Percentiles rank a stretch among this genome's conserved stretches.
Evolutionary conservation across 2,329 filamentous ascomycete species (phyloP).

Genomic region (Ceratocystis papillata): DNA sequence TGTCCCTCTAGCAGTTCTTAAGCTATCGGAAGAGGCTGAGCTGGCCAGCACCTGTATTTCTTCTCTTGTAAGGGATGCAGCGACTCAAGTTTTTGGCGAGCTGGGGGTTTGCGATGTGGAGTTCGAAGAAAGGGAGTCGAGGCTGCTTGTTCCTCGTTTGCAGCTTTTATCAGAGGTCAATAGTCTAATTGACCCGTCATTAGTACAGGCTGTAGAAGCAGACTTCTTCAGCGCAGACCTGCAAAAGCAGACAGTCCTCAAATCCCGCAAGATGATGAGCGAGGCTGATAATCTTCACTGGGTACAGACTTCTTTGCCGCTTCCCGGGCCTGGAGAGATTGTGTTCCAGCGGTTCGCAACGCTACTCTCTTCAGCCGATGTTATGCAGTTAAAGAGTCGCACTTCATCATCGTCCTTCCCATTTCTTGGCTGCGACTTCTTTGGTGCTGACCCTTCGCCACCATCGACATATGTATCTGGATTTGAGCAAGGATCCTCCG

Average conservation of each 20-base stretch:
- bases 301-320: not conserved
- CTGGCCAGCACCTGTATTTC: conserved; percentile 33
- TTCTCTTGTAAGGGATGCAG: not conserved
- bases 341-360: conserved; percentile 1
- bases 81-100: conserved; percentile 12
- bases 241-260: conserved; percentile 3
- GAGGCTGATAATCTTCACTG: conserved; percentile 2
- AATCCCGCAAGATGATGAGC: not conserved
- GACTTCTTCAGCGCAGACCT: conserved; percentile 5
- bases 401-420: conserved; percentile 4
- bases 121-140: conserved; percentile 34
- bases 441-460: conserved; percentile 9
- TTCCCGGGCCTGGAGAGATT: conserved; percentile 1
- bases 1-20: conserved; percentile 26
- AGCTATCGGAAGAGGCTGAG: conserved; percentile 32
- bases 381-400: not conserved
- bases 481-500: not conserved
- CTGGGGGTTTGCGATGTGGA: conserved; percentile 29
- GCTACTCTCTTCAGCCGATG: conserved; percentile 1
- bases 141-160: conserved; percentile 38
- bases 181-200: conserved; percentile 34
- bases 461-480: not conserved
- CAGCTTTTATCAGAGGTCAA: conserved; percentile 36
- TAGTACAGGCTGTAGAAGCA: not conserved
- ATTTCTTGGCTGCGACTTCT: conserved; percentile 16